phyloP scores from a whole-genome alignment of 495 filamentous ascomycete species.

The Xylaria bambusicola region DNA sequence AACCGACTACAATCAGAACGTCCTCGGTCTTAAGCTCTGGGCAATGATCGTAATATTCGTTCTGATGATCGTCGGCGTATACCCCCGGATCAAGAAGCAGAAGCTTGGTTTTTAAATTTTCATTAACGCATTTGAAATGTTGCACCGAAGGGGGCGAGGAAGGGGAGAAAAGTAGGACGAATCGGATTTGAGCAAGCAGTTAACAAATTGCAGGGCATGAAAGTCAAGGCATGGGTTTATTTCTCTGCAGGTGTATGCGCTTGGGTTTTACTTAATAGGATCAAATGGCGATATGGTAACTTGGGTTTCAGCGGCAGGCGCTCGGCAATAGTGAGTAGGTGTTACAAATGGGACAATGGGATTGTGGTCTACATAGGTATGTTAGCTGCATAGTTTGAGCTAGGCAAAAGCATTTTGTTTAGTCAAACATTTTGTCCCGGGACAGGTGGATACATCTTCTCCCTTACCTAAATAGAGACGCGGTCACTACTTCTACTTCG shows the following conservation, averaged over 20 bases:
- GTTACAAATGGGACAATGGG: not conserved
- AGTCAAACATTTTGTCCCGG: too few species aligned
- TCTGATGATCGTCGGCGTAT: constrained; percentile 66
- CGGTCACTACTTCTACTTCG: too few species aligned
- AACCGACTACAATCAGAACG: constrained; percentile 65
- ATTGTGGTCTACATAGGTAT: not conserved
- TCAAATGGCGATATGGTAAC: not conserved
- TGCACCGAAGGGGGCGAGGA: too few species aligned
- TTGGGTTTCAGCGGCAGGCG: constrained; percentile 1
- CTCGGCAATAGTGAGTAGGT: not conserved
- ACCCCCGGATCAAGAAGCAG: constrained; percentile 75
- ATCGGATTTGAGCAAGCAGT: not conserved
- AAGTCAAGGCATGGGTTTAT: not conserved
- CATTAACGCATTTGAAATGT: not conserved
- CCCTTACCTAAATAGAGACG: too few species aligned
- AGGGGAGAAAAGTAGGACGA: not conserved
- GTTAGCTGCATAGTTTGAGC: too few species aligned
- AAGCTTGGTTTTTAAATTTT: constrained; percentile 68
- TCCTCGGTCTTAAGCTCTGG: constrained; percentile 73
- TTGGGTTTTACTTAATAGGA: not conserved
- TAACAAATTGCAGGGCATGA: not conserved
- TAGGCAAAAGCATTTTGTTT: too few species aligned
- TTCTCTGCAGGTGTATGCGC: not conserved
- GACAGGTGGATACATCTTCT: too few species aligned
- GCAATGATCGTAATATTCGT: constrained; percentile 61